A percentile compares a stretch with the other conserved stretches of the same genome.
phyloP scores from a whole-genome alignment of 1,284 basidiomycete genomes.

The Heterobasidion parviporum region DNA sequence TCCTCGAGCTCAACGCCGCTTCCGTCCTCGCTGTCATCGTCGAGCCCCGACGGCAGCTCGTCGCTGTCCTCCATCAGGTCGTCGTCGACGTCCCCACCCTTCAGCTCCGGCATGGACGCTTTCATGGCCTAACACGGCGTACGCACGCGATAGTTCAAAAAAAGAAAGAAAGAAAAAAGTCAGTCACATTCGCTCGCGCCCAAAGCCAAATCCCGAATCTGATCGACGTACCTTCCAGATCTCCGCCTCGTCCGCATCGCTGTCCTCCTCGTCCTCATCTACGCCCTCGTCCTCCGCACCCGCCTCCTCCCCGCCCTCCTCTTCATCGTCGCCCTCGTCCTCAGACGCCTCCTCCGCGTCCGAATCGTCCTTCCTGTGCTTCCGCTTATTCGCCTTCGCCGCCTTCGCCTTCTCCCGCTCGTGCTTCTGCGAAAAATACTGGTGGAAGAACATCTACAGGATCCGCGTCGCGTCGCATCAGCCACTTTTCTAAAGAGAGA shows the following conservation, averaged over 20 bases:
- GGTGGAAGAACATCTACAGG: constrained; percentile 57
- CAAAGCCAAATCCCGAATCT: background rate
- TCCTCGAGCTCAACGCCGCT: constrained; percentile 21
- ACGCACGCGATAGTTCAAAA: too few relatives aligned
- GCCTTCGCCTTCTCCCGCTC: constrained; percentile 41
- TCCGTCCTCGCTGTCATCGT: constrained; percentile 17
- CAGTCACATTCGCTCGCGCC: background rate
- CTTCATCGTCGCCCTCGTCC: constrained; percentile 22
- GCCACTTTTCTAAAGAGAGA: too few relatives aligned
- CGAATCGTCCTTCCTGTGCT: constrained; percentile 23
- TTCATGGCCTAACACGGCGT: constrained; percentile 63
- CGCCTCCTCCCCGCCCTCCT: constrained; percentile 17
- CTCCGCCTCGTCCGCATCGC: constrained; percentile 54
- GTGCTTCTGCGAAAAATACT: constrained; percentile 58
- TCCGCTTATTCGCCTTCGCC: constrained; percentile 35
- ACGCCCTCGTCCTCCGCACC: constrained; percentile 31
- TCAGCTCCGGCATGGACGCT: constrained; percentile 61
- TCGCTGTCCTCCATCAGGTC: constrained; percentile 26
- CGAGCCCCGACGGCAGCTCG: constrained; percentile 1
- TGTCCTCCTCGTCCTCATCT: constrained; percentile 19
- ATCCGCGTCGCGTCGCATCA: background rate
- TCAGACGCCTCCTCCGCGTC: constrained; percentile 17
- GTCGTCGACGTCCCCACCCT: constrained; percentile 18
- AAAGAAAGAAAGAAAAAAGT: background rate
- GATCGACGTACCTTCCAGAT: constrained; percentile 69